Conservation (phyloP, 306 rosid genomes). For the Ormosia emarginata region DNA sequence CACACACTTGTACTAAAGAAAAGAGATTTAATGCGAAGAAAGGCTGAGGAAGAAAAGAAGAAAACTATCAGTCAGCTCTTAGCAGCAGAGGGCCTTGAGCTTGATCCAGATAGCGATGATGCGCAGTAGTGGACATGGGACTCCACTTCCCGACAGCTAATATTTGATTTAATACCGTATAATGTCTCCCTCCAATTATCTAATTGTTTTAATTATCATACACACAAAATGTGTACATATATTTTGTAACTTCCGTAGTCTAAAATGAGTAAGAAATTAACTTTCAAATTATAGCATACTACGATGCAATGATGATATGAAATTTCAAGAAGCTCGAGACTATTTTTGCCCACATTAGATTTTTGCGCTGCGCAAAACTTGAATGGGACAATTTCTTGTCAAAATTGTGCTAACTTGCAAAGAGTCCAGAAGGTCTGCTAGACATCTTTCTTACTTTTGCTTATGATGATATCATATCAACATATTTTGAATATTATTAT, state of each 20-base stretch:
- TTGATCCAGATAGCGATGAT: conserved; percentile 70
- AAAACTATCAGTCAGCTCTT: conserved; percentile 60
- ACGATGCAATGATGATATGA: neutral
- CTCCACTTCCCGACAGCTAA: conserved; percentile 13
- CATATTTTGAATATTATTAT: too few species aligned
- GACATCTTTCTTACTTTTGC: too few species aligned
- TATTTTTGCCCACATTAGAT: neutral
- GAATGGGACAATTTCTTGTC: too few species aligned
- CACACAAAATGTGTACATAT: conserved; percentile 37
- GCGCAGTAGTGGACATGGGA: conserved; percentile 27
- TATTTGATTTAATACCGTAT: conserved; percentile 12
- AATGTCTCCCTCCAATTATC: conserved; percentile 20
- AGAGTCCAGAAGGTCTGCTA: too few species aligned
- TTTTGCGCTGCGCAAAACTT: neutral
- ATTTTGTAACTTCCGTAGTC: neutral
- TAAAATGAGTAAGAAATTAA: conserved; percentile 11
- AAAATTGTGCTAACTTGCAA: too few species aligned
- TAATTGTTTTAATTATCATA: neutral
- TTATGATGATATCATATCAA: too few species aligned
- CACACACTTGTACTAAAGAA: conserved; percentile 76
- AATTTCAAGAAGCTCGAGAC: neutral
- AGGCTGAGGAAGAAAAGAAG: conserved; percentile 77
- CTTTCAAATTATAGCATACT: neutral
- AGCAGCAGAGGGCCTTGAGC: conserved; percentile 95
- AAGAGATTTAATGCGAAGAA: conserved; percentile 77